Conservation (phyloP, 2,329 filamentous ascomycete species). For the Colletotrichum orchidophilum region DNA sequence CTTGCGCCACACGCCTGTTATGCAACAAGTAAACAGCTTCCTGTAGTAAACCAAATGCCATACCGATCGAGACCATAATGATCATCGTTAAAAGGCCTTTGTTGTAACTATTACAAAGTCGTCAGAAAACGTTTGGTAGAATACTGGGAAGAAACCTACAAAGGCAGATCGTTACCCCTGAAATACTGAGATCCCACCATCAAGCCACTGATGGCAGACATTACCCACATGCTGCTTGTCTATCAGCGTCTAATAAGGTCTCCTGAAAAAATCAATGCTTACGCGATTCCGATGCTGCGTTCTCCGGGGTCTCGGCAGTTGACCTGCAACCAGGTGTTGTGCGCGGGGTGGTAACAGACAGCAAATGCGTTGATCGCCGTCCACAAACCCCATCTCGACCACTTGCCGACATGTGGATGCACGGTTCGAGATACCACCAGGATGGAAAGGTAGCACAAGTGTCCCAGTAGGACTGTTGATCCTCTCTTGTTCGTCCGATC, state of each 20-base stretch:
- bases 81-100: slow-evolving; percentile 56
- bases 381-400: slow-evolving; percentile 61
- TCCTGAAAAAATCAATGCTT: slow-evolving; percentile 36
- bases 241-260: background rate
- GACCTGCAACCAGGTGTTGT: slow-evolving; percentile 62
- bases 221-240: slow-evolving; percentile 51
- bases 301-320: slow-evolving; percentile 58
- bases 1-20: slow-evolving; percentile 43
- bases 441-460: slow-evolving; percentile 54
- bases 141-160: slow-evolving; percentile 39
- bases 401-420: slow-evolving; percentile 55
- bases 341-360: slow-evolving; percentile 62
- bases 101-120: slow-evolving; percentile 45
- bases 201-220: slow-evolving; percentile 59
- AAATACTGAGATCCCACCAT: slow-evolving; percentile 63
- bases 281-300: slow-evolving; percentile 60
- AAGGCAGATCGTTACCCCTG: slow-evolving; percentile 50
- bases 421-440: slow-evolving; percentile 51
- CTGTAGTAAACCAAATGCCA: slow-evolving; percentile 51
- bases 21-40: slow-evolving; percentile 48
- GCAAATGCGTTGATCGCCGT: slow-evolving; percentile 60
- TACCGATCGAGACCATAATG: slow-evolving; percentile 51
- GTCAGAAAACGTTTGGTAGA: background rate
- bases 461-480: slow-evolving; percentile 52
- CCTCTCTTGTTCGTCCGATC: slow-evolving; percentile 56